These are phyloP conservation scores for Cyclotella baltica DNA, from an alignment of 108 stramenopile species.

Conservation along the genomic window DNA sequence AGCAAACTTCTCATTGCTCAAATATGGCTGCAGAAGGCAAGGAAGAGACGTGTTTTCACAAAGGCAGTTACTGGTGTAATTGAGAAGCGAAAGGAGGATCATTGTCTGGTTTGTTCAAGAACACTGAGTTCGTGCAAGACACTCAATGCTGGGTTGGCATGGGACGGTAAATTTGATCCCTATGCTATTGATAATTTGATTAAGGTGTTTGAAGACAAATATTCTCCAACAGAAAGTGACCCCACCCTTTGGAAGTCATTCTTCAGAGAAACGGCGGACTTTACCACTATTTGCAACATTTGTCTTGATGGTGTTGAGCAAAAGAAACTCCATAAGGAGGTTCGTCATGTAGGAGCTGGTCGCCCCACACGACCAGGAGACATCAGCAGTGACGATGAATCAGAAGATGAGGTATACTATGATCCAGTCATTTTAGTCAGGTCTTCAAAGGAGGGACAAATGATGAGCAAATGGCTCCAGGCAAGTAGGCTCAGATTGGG, in stretches of 20 bases:
- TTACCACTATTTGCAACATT: conserved; percentile 70
- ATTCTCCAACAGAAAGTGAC: conserved; percentile 66
- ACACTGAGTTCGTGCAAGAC: conserved; percentile 51
- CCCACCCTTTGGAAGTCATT: conserved; percentile 86
- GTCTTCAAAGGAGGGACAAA: conserved; percentile 72
- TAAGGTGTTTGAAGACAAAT: conserved; percentile 65
- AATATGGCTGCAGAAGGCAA: conserved; percentile 80
- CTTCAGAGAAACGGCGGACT: conserved; percentile 78
- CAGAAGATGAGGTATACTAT: conserved; percentile 69
- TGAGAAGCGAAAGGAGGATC: conserved; percentile 59
- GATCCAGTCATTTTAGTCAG: conserved; percentile 75
- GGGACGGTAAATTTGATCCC: conserved; percentile 66
- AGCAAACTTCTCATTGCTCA: conserved; percentile 69
- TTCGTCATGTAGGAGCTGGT: conserved; percentile 60
- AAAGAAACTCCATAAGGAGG: conserved; percentile 54
- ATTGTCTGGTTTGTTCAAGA: conserved; percentile 66
- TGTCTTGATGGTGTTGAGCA: conserved; percentile 70
- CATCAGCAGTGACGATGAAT: conserved; percentile 74
- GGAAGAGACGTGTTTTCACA: conserved; percentile 73
- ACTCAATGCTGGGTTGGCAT: conserved; percentile 57
- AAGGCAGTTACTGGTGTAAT: conserved; percentile 70
- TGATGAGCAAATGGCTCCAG: conserved; percentile 83
- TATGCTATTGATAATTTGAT: conserved; percentile 81
- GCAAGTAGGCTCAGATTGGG: conserved; percentile 74
- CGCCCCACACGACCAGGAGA: conserved; percentile 69